Base-by-base conservation (phyloP, 306 rosid species). In the Medicago arabica region DNA sequence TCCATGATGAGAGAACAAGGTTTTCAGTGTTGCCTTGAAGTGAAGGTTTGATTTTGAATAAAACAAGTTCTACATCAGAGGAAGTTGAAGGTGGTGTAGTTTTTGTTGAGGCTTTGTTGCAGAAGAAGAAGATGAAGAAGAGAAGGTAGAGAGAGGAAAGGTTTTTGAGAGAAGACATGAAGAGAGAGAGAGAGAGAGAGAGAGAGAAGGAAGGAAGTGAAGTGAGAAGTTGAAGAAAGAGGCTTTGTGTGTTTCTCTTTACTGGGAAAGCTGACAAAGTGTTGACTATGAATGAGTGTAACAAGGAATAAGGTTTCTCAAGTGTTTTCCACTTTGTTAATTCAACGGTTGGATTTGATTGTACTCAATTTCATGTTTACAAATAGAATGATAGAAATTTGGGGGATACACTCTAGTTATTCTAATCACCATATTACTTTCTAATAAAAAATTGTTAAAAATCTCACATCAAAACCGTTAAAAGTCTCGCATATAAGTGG, bases 1-100 rank as follows among this genome's bases (percentile, higher is more conserved):
- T 96, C 99, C 99, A 96, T 69, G 98, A 90, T 71, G 91, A 84
- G 34, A 96, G 71, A 28, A 96, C 85, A 8, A 96, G 82, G 81
- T 87, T 89, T 13, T 89, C 91, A 9, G 87, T 0, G 83, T 75
- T 85, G 12, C 97, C 98, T 86, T 92, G 92, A 14, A 92, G 83
- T 50, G 88, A 85, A 79, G 93, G 79, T 84, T 77, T 92, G 91
- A 96, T 89, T 75, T 83, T 86, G 63, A 73, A 78, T 81, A 92
- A 38, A 23, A 96, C 86, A 75, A 96, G 98, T n/a, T 82, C 83
- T 69, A 85, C 90, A 80, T 96, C 97, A 23, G 87, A 78, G 31
- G 89, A 84, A 57, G 96, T 72, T 57, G 82, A 8, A 19, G 89
- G 25, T 14, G 87, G 72, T 36, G 66, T 13, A 2, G 87, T 41